Evolutionary conservation across 1,284 basidiomycete species (phyloP), one percentile per base, ranked within the genome.

Genomic region (Lentinula novae-zelandiae): DNA sequence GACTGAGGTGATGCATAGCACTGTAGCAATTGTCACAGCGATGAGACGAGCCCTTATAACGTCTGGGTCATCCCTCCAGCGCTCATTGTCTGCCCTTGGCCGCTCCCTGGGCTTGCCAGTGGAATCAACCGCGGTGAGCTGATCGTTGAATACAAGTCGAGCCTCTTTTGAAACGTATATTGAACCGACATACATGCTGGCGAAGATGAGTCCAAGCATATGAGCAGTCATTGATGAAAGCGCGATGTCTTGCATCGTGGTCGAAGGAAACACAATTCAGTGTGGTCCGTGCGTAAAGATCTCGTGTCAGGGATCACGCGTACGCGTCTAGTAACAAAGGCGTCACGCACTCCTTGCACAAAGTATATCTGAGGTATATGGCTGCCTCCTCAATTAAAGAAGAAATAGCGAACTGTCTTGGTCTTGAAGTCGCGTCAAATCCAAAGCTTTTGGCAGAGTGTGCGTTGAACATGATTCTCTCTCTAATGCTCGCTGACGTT

Each of bases 41-140:
- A 76, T 62, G 40, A 93, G 70, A 50, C 92, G 78, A 3, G 88
- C 85, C 17, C 80, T 79, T 58, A 94, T 91, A 15, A 94, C 88
- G 39, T 80, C 78, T 0, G 90, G 85, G 64, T 92, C 86, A 67
- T 94, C 86, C 65, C 92, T 78, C 80, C 83, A 85, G 38, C 83
- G 78, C 62, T 81, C 80, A 48, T 70, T 62, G 33, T 62, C 65
- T 55, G 69, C 61, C 53, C 38, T 51, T n/a, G 27, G 13, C 58
- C 71, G 73, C 57, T 61, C 70, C 54, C 76, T 68, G 9, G 42
- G 27, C 46, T 65, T 60, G 17, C 69, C 69, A 60, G 68, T 67
- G 33, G 71, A 69, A 58, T 70, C 70, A 58, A 63, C 65, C 62
- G 38, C 53, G 56, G 63, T 62, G 63, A 66, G 66, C 58, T 69